Base-by-base conservation (phyloP, 2,329 filamentous ascomycete species). In the Chrysoporthe deuterocubensis region DNA sequence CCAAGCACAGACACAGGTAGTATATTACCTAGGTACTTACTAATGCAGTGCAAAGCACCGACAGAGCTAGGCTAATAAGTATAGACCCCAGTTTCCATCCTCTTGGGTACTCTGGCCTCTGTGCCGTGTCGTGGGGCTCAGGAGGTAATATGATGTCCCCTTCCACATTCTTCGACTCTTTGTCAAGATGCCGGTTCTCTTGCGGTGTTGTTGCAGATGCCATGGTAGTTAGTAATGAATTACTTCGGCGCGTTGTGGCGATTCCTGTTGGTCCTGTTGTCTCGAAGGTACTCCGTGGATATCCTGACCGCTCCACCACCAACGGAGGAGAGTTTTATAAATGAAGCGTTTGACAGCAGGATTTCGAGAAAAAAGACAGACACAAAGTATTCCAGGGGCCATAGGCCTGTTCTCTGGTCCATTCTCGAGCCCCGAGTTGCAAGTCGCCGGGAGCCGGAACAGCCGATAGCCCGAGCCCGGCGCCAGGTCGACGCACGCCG, bases 21-120 rank as follows among this genome's bases (percentile, higher is more conserved):
- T 21, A 46, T 6, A 16, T 46, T 26, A 26, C 26, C 26, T 26
- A 26, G 26, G 13, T 52, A 26, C 59, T 48, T 62, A 34, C 59
- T n/a, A 62, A 34, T 9, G 37, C 59, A 16, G 42, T 46, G 32
- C 59, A 62, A 14, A 62, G 42, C 9, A 62, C 42, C 3, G 37
- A 43, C 16, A 62, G 21, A 16, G 43, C 26, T 18, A 62, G 16
- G 32, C 59, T 42, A 43, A 48, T 16, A 16, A 62, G 43, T 42
- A 62, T 48, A 16, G 59, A 62, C 26, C 40, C 18, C 16, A 62
- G 9, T 34, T 43, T 62, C 34, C 34, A 43, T 13, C 59, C 59
- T 18, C 5, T 43, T 26, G 59, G 59, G 8, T 62, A 62, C 9
- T 62, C 59, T 34, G 48, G 48, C 32, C 32, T 34, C 9, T 32